Percentiles rank a stretch among this genome's conserved stretches.
phyloP scores from a whole-genome alignment of 345 rosid species.

The Salix koriyanagi region DNA sequence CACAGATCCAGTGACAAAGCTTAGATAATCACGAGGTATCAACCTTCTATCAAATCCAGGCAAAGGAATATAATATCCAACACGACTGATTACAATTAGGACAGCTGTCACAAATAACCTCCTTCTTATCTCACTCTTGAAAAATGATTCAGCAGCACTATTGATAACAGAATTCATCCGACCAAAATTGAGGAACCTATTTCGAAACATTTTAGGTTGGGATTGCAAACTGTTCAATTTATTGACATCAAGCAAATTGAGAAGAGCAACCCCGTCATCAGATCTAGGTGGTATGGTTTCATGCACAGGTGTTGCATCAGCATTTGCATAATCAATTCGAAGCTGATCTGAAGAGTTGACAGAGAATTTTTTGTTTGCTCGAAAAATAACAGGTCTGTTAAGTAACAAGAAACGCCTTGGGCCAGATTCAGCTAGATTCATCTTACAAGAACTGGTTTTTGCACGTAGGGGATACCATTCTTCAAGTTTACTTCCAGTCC shows the following conservation, averaged over 20 bases:
- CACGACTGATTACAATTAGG: constrained; percentile 66
- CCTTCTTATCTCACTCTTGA: constrained; percentile 86
- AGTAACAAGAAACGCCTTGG: constrained; percentile 20
- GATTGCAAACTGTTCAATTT: constrained; percentile 18
- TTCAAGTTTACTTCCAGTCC: constrained; percentile 14
- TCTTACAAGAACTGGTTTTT: constrained; percentile 21
- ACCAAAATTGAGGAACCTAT: constrained; percentile 71
- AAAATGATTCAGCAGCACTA: constrained; percentile 71
- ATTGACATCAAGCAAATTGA: constrained; percentile 17
- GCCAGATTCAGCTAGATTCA: constrained; percentile 22
- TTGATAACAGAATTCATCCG: constrained; percentile 66
- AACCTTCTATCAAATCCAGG: constrained; percentile 87
- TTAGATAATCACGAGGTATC: constrained; percentile 86
- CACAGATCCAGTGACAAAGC: constrained; percentile 81
- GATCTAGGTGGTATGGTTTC: constrained; percentile 36
- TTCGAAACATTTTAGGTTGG: constrained; percentile 53
- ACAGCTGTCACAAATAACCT: constrained; percentile 76
- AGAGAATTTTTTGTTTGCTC: constrained; percentile 26
- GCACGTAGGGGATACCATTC: constrained; percentile 14
- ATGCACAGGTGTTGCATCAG: constrained; percentile 28
- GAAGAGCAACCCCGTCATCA: constrained; percentile 23
- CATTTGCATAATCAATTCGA: constrained; percentile 32
- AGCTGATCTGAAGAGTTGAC: constrained; percentile 43
- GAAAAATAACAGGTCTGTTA: constrained; percentile 19
- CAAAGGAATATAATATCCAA: constrained; percentile 84